These are phyloP conservation scores for Mucor sp. DNA, from an alignment of 371 early-diverging fungal genomes.

Conservation along the genomic window DNA sequence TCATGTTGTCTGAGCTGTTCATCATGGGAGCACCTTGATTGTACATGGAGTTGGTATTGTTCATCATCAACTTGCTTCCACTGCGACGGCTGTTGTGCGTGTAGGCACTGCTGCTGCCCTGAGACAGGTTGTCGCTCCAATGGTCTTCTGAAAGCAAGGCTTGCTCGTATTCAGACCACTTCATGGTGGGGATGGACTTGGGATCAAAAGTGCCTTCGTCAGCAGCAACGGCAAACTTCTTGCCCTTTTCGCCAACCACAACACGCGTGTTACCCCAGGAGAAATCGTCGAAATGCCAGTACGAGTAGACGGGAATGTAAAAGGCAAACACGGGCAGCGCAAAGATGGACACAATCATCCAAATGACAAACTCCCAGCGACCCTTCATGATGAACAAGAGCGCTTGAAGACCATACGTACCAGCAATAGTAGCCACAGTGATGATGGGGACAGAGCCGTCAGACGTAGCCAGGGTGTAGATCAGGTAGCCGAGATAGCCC, in stretches of 20 bases:
- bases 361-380: conserved; percentile 91
- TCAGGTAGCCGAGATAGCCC: conserved; percentile 83
- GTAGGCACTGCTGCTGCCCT: conserved; percentile 33
- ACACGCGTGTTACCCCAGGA: conserved; percentile 98
- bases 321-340: conserved; percentile 90
- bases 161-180: conserved; percentile 93
- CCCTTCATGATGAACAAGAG: conserved; percentile 84
- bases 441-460: conserved; percentile 86
- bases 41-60: conserved; percentile 5
- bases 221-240: conserved; percentile 56
- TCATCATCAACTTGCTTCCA: conserved; percentile 3
- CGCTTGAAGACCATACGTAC: conserved; percentile 84
- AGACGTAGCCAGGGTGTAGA: conserved; percentile 92
- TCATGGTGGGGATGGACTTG: conserved; percentile 68
- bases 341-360: conserved; percentile 93
- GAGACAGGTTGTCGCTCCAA: conserved; percentile 43
- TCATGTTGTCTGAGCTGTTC: conserved; percentile 26
- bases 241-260: conserved; percentile 77
- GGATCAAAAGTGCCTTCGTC: conserved; percentile 62
- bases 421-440: conserved; percentile 46
- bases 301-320: conserved; percentile 83
- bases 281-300: conserved; percentile 98
- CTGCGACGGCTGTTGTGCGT: conserved; percentile 26
- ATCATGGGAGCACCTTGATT: conserved; percentile 6
- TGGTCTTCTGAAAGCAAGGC: conserved; percentile 52